These are phyloP conservation scores for Camelina hispida DNA, from an alignment of 345 rosid species.

Conservation along the genomic window DNA sequence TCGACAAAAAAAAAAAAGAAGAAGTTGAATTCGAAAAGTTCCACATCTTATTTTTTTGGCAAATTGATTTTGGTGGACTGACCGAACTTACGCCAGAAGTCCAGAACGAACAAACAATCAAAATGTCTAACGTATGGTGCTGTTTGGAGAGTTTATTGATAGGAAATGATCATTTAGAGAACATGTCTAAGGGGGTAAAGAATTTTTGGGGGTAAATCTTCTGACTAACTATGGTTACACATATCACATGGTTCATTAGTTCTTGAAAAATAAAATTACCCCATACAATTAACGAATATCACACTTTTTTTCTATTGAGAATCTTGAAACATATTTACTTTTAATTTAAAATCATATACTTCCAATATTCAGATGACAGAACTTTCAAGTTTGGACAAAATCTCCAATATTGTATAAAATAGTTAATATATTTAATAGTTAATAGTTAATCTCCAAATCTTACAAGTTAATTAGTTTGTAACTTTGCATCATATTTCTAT, in stretches of 20 bases:
- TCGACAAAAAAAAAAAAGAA: background rate
- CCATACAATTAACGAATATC: background rate
- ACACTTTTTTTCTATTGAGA: background rate
- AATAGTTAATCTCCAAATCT: too few relatives aligned
- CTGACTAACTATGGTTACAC: conserved; percentile 11
- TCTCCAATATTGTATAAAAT: background rate
- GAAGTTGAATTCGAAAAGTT: background rate
- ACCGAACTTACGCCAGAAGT: background rate
- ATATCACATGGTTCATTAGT: conserved; percentile 15
- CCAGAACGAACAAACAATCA: background rate
- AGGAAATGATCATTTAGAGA: background rate
- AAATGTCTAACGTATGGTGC: background rate
- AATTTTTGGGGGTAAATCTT: background rate
- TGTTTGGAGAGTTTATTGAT: background rate
- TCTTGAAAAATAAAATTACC: background rate
- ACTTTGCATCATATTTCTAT: too few relatives aligned
- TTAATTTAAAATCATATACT: too few relatives aligned
- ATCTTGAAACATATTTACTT: background rate
- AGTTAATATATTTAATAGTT: too few relatives aligned
- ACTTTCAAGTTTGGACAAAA: background rate
- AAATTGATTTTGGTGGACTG: background rate
- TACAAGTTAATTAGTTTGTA: too few relatives aligned
- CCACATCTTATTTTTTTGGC: background rate
- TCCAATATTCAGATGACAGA: background rate
- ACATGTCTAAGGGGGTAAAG: background rate